Base-by-base conservation (phyloP, 169 alveolate species). In the Plasmodium knowlesi region DNA sequence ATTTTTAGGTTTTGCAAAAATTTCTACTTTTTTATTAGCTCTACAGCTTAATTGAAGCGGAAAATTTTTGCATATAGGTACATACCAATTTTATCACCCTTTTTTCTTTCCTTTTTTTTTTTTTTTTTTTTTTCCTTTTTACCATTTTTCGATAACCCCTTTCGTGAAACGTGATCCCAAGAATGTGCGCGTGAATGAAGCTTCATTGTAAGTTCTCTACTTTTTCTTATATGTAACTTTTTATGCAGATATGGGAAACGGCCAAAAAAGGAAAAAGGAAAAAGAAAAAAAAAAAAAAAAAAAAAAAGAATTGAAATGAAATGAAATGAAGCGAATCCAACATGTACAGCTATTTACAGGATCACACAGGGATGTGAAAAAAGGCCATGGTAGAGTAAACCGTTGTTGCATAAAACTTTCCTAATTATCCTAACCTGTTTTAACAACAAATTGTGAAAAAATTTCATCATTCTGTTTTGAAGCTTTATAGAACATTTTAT, bases 1-100 rank as follows among this genome's bases (percentile, higher is more conserved):
- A 78, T 78, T 78, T 78, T 78, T 78, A 57, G 39, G 32, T 78
- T 30, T 78, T 78, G 84, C 46, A 78, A 78, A 78, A 25, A 37
- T 78, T 14, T 78, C 70, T 78, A 78, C 70, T n/a, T 78, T 12
- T 16, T 34, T 78, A 14, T 76, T 10, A 78, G 16, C 25, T 78
- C 54, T 30, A 39, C 12, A 78, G 61, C 22, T 50, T 50, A 50
- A 50, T 50, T 50, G 61, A 50, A 50, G 61, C 61, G 61, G 61
- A 12, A 14, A 14, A 3, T 14, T 50, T 50, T 50, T 50, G 61
- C 22, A 50, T 16, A 50, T 14, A 22, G 25, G 22, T 50, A 50
- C 61, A 3, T 50, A 50, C 61, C 12, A 50, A 12, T 14, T 50
- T 50, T 50, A 50, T 50, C 61, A 50, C 61, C 22, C 61, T 50